Evolutionary conservation across 495 filamentous ascomycete genomes (phyloP).

Genomic region (Penicillium pancosmium): DNA sequence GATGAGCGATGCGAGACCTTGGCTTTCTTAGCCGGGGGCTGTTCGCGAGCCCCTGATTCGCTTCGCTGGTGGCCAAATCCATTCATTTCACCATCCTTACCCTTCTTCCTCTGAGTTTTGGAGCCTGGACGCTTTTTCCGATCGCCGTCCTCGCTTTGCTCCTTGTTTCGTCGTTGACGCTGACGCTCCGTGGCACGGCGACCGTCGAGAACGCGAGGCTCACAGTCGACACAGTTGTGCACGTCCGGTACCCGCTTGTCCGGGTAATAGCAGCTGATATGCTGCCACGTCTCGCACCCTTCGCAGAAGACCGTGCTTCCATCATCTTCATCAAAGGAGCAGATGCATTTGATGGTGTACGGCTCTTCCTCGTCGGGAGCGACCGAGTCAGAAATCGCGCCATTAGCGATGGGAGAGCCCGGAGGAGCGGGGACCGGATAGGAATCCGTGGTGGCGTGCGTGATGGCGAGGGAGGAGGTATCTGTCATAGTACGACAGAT

Average conservation of each 20-base stretch:
- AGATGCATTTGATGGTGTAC: slow-evolving; percentile 98
- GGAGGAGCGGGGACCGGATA: slow-evolving; percentile 62
- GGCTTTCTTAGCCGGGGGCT: slow-evolving; percentile 66
- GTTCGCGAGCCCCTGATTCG: slow-evolving; percentile 57
- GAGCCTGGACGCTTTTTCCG: slow-evolving; percentile 68
- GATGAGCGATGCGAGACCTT: slow-evolving; percentile 76
- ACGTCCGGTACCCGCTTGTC: slow-evolving; percentile 71
- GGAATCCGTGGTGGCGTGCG: slow-evolving; percentile 65
- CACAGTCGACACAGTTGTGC: slow-evolving; percentile 87
- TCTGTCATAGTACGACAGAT: slow-evolving; percentile 94
- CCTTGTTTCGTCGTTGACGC: slow-evolving; percentile 60
- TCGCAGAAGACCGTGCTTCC: slow-evolving; percentile 98
- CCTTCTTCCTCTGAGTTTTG: slow-evolving; percentile 78
- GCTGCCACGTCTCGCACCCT: slow-evolving; percentile 94
- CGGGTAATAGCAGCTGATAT: slow-evolving; percentile 93
- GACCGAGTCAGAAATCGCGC: slow-evolving; percentile 57
- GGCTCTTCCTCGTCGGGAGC: slow-evolving; percentile 78
- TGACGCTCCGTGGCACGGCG: slow-evolving; percentile 72
- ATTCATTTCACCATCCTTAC: slow-evolving; percentile 51
- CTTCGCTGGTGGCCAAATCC: slow-evolving; percentile 45
- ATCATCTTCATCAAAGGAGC: slow-evolving; percentile 89
- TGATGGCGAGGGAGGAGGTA: slow-evolving; percentile 61
- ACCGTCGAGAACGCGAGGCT: slow-evolving; percentile 70
- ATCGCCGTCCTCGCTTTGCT: slow-evolving; percentile 62
- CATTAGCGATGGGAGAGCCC: slow-evolving; percentile 55